Conservation (phyloP, 2,329 filamentous ascomycete genomes). For the Myrmaecium sp. region DNA sequence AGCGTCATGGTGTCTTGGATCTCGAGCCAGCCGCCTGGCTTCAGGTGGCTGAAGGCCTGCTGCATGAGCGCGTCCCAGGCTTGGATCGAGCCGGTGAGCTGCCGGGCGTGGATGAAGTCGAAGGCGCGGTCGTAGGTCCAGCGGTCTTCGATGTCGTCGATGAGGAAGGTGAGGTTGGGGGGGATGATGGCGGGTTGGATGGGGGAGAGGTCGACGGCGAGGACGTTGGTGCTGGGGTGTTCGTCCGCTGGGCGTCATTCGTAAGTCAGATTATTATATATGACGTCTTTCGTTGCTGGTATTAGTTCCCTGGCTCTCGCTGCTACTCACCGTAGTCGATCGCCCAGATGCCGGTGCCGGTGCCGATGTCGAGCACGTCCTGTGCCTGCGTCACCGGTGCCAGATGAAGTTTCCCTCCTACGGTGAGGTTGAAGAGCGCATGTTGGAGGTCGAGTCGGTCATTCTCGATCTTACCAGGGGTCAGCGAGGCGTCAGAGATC, state of each 20-base stretch:
- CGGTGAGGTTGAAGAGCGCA: constrained; percentile 1
- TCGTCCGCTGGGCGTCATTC: constrained; percentile 9
- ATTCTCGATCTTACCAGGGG: constrained; percentile 1
- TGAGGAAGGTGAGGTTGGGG: constrained; percentile 11
- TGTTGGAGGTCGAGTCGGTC: constrained; percentile 4
- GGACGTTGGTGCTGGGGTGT: constrained; percentile 7
- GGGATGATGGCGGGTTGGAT: constrained; percentile 12
- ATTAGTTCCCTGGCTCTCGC: neutral
- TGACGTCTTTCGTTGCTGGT: too few species aligned
- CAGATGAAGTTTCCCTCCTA: constrained; percentile 1
- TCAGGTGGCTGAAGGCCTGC: constrained; percentile 20
- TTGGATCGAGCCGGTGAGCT: constrained; percentile 33
- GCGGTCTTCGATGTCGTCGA: constrained; percentile 20
- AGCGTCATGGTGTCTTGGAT: constrained; percentile 22
- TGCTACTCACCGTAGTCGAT: constrained; percentile 10
- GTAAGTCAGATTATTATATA: too few species aligned
- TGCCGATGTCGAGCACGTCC: constrained; percentile 4
- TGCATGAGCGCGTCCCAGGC: constrained; percentile 33
- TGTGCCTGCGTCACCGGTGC: constrained; percentile 3
- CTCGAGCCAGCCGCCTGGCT: constrained; percentile 33
- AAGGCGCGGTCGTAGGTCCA: constrained; percentile 37
- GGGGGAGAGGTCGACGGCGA: constrained; percentile 15
- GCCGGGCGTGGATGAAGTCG: constrained; percentile 38
- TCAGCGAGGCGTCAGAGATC: too few species aligned
- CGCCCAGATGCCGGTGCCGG: constrained; percentile 3